Conservation (phyloP, 2,329 filamentous ascomycete species). For the Hymenoscyphus repandus region DNA sequence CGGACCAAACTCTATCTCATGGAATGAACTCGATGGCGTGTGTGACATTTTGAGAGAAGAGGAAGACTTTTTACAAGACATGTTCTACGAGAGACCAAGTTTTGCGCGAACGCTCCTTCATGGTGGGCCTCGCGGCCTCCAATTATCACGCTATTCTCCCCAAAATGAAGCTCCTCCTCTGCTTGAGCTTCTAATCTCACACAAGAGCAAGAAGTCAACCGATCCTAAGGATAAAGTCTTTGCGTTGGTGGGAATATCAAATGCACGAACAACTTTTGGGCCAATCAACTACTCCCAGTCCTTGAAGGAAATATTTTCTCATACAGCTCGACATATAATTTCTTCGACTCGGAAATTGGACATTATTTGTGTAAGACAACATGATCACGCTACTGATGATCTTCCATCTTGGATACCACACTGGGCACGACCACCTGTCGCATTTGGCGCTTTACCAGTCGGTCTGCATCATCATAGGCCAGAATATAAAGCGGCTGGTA, state of each 20-base stretch:
- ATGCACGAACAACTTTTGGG: slow-evolving; percentile 16
- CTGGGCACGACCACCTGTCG: slow-evolving; percentile 20
- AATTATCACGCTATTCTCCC: slow-evolving; percentile 20
- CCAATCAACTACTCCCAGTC: slow-evolving; percentile 21
- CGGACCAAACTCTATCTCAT: slow-evolving; percentile 32
- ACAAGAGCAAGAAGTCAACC: slow-evolving; percentile 27
- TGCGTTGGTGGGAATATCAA: slow-evolving; percentile 26
- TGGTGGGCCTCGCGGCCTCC: slow-evolving; percentile 22
- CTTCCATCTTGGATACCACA: slow-evolving; percentile 26
- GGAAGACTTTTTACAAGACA: slow-evolving; percentile 9
- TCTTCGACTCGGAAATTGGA: slow-evolving; percentile 18
- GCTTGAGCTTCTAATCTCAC: slow-evolving; percentile 23
- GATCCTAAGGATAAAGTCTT: slow-evolving; percentile 29
- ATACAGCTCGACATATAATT: slow-evolving; percentile 26
- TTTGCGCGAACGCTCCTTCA: slow-evolving; percentile 17
- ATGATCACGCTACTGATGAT: slow-evolving; percentile 6
- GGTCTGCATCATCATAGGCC: slow-evolving; percentile 23
- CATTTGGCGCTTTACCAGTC: slow-evolving; percentile 7
- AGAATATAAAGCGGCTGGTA: slow-evolving; percentile 18
- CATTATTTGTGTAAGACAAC: slow-evolving; percentile 25
- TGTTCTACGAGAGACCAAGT: slow-evolving; percentile 18
- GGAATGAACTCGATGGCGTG: slow-evolving; percentile 31
- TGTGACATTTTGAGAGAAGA: slow-evolving; percentile 19
- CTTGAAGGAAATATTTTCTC: slow-evolving; percentile 17
- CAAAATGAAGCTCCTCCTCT: slow-evolving; percentile 15